A percentile compares a stretch with the other conserved stretches of the same genome.
These are phyloP conservation scores for Thielaviopsis populi DNA, from an alignment of 2,329 filamentous ascomycete genomes.

Conservation along the genomic window DNA sequence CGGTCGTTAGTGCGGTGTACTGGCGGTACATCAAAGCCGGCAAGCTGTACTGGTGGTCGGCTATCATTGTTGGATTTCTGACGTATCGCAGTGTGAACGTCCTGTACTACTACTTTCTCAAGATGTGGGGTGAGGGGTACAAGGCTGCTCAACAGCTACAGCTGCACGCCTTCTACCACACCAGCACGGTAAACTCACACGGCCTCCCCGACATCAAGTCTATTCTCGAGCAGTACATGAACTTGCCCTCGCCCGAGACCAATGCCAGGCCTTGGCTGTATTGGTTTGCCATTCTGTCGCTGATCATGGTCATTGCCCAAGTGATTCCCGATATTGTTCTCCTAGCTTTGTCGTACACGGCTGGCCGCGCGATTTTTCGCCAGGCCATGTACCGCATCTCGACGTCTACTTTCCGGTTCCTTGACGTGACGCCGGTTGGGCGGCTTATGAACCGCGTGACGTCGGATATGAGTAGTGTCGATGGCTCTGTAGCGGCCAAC, in stretches of 20 bases:
- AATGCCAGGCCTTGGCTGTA: constrained; percentile 62
- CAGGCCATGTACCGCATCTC: constrained; percentile 59
- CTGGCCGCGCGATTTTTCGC: constrained; percentile 60
- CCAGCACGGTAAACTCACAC: neutral
- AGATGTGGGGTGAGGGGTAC: constrained; percentile 75
- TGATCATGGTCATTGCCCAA: constrained; percentile 43
- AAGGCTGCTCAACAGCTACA: neutral
- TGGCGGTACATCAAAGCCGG: constrained; percentile 77
- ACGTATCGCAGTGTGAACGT: constrained; percentile 50
- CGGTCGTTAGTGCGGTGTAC: constrained; percentile 62
- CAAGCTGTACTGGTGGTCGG: constrained; percentile 55
- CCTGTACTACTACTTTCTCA: constrained; percentile 63
- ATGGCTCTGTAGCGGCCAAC: constrained; percentile 66
- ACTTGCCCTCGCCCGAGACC: constrained; percentile 33
- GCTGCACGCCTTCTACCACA: neutral
- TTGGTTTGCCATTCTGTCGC: constrained; percentile 51
- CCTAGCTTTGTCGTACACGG: constrained; percentile 63
- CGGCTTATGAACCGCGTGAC: constrained; percentile 86
- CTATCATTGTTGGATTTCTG: constrained; percentile 47
- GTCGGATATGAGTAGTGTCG: constrained; percentile 76
- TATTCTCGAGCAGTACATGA: constrained; percentile 1
- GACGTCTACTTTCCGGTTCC: constrained; percentile 73
- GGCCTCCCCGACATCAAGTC: neutral
- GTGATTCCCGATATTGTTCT: constrained; percentile 51
- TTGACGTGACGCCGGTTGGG: constrained; percentile 78